These are phyloP conservation scores for Aureobasidium lini DNA, from an alignment of 2,329 filamentous ascomycete genomes.

Conservation along the genomic window DNA sequence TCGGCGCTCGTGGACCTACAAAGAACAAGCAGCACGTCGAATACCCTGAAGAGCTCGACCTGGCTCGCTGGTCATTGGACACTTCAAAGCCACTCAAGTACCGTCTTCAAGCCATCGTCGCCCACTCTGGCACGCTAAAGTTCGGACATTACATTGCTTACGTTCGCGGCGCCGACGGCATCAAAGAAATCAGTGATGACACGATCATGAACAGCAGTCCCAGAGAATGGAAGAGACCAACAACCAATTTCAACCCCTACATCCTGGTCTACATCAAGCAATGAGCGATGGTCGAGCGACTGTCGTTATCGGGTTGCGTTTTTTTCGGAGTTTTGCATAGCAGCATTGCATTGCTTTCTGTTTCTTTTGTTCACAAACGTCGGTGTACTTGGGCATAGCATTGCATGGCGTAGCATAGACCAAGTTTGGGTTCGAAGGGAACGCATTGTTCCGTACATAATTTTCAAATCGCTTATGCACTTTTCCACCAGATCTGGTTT, in stretches of 20 bases:
- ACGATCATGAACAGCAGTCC: background rate
- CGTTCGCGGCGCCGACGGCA: constrained; percentile 20
- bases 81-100: constrained; percentile 13
- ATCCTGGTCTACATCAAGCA: constrained; percentile 17
- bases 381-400: background rate
- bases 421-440: background rate
- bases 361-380: background rate
- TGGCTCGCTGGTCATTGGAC: constrained; percentile 6
- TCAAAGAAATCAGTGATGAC: constrained; percentile 15
- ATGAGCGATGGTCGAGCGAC: background rate
- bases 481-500: background rate
- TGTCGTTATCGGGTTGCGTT: background rate
- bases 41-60: constrained; percentile 15
- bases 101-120: constrained; percentile 17
- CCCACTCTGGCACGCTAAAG: constrained; percentile 15
- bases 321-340: background rate
- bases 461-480: background rate
- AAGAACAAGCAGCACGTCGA: constrained; percentile 14
- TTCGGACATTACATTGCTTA: constrained; percentile 20
- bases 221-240: constrained; percentile 6
- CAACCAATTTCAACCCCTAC: constrained; percentile 16
- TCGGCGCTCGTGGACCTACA: background rate
- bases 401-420: background rate
- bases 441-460: background rate
- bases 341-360: background rate